Base-by-base conservation (phyloP, 495 filamentous ascomycete genomes). In the Podospora tetraspora region DNA sequence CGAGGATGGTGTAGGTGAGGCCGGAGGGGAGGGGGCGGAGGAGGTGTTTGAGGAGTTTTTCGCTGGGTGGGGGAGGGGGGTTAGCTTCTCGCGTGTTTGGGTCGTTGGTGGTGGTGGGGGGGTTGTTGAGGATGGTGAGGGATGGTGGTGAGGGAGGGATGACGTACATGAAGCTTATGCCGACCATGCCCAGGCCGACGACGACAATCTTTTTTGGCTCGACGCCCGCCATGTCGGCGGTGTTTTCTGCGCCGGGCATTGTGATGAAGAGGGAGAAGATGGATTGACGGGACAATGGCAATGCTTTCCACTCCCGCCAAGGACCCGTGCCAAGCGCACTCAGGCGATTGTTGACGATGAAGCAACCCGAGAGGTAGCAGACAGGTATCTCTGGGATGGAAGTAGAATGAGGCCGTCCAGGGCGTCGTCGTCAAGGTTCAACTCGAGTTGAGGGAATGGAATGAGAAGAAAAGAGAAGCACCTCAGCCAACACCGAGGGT, bases 101-200 rank as follows among this genome's bases (percentile, higher is more conserved):
- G 56, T 24, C 13, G n/a, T 22, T 30, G 29, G 29, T 30, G 8
- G 9, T 30, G 10, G 2, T 30, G 29, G 29, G 0, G 29, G 29
- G 8, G 29, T 9, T 10, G 29, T 10, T 30, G 27, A 2, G 3
- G 27, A 6, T 29, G 3, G 27, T 93, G 37, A 61, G n/a, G 9
- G n/a, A 10, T 37, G 37, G 8, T 10, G 29, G 29, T 10, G 29
- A 34, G 12, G n/a, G 9, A 4, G 30, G 9, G 3, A 30, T 10
- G 29, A 77, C 89, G 80, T 79, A 95, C 92, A 97, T 96, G 77
- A 97, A 94, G 59, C 92, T 88, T 66, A 97, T 91, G 24, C 93
- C 94, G 57, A 98, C 94, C 94, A 98, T 98, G 11, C 94, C 94
- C 79, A 98, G 79, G 10, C 94, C 94, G 27, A 97, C 92, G 34